Evolutionary conservation across 345 rosid species (phyloP), one percentile per base, ranked within the genome.

Genomic region (Laguncularia racemosa): DNA sequence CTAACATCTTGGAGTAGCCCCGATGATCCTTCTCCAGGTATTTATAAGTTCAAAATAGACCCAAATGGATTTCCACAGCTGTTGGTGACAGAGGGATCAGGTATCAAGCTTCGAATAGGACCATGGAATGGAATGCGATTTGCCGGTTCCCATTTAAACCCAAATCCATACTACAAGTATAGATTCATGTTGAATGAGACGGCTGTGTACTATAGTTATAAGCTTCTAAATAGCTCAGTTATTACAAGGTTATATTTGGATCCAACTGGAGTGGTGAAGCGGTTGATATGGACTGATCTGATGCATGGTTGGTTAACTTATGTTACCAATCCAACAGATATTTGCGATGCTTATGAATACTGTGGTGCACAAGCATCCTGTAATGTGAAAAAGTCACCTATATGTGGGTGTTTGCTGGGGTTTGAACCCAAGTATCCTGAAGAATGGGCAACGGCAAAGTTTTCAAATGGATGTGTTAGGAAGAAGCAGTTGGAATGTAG

Each of bases 331-430:
- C 54, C 44, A 6, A 9, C 10, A 7, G 67, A 71, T 46, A 4
- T 15, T 14, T 71, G 75, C 19, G 70, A 57, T 14, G 15, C 4
- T 9, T 65, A 57, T 40, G 56, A 20, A 3, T 12, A 20, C 3
- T 65, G 75, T 61, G 75, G 75, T 44, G 51, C 59, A 40, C 9
- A 52, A 57, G 59, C 48, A 1, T 48, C 26, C 7, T 71, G 70
- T 20, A 46, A 15, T 16, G 21, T 46, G 2, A 28, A 10, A 6
- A 18, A 44, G 2, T 18, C 47, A 0, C 70, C 75, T 1, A 44
- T 28, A 9, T 71, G 67, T 40, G 14, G 26, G 26, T 71, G 71
- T 23, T 48, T 71, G 53, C 15, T 52, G 3, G 47, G 71, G 18
- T 66, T 66, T 15, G 43, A 10, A 40, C 63, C 64, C 14, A 62